Evolutionary conservation across 352 stramenopile genomes (phyloP).

Genomic region (Pythium oligandrum): DNA sequence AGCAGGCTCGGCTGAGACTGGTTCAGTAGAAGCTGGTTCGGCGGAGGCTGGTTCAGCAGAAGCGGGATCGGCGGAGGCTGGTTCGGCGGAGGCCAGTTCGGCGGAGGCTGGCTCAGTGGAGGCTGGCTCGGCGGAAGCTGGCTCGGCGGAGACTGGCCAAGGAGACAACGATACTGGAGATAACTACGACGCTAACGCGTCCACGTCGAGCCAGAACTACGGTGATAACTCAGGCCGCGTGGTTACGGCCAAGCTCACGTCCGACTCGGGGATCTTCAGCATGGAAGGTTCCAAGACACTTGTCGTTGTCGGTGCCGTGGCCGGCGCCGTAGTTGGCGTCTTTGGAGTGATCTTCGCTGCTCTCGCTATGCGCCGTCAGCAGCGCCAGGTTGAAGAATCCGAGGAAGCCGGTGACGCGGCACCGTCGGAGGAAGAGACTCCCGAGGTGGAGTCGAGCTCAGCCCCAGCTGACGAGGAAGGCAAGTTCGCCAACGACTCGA

Average conservation of each 20-base stretch:
- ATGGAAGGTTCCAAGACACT: constrained; percentile 10
- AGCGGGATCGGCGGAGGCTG: too few relatives aligned
- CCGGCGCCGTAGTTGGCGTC: constrained; percentile 11
- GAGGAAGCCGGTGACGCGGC: constrained; percentile 4
- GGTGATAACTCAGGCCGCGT: too few relatives aligned
- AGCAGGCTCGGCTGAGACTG: too few relatives aligned
- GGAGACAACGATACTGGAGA: too few relatives aligned
- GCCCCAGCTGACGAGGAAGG: constrained; percentile 13
- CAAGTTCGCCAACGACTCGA: constrained; percentile 21
- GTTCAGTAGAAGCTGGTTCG: too few relatives aligned
- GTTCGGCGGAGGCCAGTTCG: too few relatives aligned
- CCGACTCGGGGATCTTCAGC: constrained; percentile 13
- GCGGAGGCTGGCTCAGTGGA: neutral
- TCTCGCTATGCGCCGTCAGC: neutral
- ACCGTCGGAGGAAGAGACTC: constrained; percentile 2
- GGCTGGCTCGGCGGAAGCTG: neutral
- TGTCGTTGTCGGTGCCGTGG: constrained; percentile 6
- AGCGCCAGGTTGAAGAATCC: neutral
- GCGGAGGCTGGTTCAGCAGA: too few relatives aligned
- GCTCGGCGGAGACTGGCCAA: too few relatives aligned
- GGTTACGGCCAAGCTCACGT: constrained; percentile 11
- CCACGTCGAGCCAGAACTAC: too few relatives aligned
- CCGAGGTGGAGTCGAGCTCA: constrained; percentile 3
- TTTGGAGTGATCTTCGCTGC: constrained; percentile 14
- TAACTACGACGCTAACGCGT: too few relatives aligned